phyloP scores from a whole-genome alignment of 1,284 basidiomycete species.

The Naganishia sp. region DNA sequence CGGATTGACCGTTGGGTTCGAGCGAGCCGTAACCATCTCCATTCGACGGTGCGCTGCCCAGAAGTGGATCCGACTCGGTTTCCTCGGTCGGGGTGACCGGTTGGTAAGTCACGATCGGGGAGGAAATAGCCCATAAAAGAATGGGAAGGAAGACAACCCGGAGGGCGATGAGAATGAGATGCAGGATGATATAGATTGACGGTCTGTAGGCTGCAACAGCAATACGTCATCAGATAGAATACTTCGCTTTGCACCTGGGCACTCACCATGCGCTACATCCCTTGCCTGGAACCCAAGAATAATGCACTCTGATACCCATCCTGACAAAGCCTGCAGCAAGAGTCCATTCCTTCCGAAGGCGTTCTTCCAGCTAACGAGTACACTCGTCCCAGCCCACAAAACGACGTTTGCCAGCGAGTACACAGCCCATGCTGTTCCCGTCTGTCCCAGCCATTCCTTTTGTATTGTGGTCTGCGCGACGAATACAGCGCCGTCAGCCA shows the following conservation, averaged over 20 bases:
- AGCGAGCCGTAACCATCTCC: constrained; percentile 55
- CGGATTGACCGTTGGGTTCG: neutral
- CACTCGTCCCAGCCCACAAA: constrained; percentile 41
- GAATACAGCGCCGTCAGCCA: constrained; percentile 58
- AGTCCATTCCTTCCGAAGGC: constrained; percentile 54
- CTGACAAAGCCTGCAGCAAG: constrained; percentile 66
- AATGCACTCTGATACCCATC: constrained; percentile 72
- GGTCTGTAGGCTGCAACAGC: constrained; percentile 48
- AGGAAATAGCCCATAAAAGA: constrained; percentile 62
- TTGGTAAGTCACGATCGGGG: constrained; percentile 64
- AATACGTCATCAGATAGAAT: constrained; percentile 29
- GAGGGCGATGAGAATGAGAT: constrained; percentile 65
- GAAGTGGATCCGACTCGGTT: constrained; percentile 31
- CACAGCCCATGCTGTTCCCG: constrained; percentile 46
- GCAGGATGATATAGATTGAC: constrained; percentile 59
- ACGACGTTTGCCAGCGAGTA: constrained; percentile 65
- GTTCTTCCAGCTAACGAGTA: constrained; percentile 24
- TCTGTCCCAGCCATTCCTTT: constrained; percentile 64
- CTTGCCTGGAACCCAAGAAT: constrained; percentile 61
- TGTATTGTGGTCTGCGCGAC: constrained; percentile 65
- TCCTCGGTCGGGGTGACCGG: constrained; percentile 33
- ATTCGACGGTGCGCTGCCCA: constrained; percentile 55
- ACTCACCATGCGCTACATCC: constrained; percentile 24
- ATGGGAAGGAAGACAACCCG: constrained; percentile 66
- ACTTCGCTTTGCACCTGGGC: neutral